Base-by-base conservation (phyloP, 2,329 filamentous ascomycete species). In the Sclerotinia subarctica region DNA sequence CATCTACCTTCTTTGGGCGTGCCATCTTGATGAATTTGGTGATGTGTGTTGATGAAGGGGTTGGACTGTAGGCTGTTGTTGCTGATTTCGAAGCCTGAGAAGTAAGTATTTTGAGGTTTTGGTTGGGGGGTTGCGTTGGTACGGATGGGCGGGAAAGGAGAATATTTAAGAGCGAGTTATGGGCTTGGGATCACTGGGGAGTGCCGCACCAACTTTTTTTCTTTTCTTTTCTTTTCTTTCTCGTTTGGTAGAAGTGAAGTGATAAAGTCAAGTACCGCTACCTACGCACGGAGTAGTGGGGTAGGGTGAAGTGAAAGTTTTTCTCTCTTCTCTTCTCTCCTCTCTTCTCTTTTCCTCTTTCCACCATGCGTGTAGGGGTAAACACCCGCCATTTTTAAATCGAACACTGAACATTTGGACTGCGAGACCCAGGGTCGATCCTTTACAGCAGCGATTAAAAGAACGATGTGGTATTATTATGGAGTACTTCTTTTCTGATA, bases 1-100 rank as follows among this genome's bases (percentile, higher is more conserved):
- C 74, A 15, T 79, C 79, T 10, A 74, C 52, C 72, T 81, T 81
- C 77, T 80, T 81, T 54, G 78, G 74, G 67, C 79, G 78, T 68
- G 79, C 77, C 80, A 81, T 81, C 64, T 76, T 70, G 68, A 68
- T 26, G 47, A 15, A 46, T n/a, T 17, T 46, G 24, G 24, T 38
- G 13, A 5, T 6, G 5, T n/a, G 13, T 19, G 6, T 51, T 62
- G 58, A 24, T 6, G 13, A 13, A 11, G 1, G 1, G 13, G 3
- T 5, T 32, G 24, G 5, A 24, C 42, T 54, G 49, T 46, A 47
- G 38, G 52, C 32, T 47, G 63, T 46, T 24, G 63, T 57, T 49
- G 60, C 49, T 64, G 60, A 44, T 19, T 7, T 21, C 15, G 24
- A 60, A 60, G 24, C 26, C 44, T 32, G 21, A 60, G 44, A 47